Evolutionary conservation across 1,139 yeast genomes (phyloP), one percentile per base, ranked within the genome.

Genomic region (Hemisphaericaspora subhashii): DNA sequence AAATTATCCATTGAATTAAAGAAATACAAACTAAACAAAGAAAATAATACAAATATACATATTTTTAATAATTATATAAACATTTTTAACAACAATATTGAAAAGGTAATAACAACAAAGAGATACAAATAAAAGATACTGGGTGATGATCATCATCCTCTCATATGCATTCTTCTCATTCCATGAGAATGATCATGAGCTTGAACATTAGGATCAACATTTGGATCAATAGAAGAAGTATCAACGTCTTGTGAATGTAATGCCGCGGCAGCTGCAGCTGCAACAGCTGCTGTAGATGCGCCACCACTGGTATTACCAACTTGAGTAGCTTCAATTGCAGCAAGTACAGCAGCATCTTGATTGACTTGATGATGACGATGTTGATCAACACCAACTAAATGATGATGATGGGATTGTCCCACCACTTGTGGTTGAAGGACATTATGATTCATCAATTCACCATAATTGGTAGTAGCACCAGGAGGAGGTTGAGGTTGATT

Each of bases 311-410:
- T 15, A 13, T 23, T 31, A n/a, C 27, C 55, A 8, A 56, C 58
- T 23, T 41, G 42, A 21, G 46, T 44, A 3, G 51, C 66, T 46
- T 62, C 72, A 48, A 71, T 67, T n/a, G 75, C 76, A 5, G 75
- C 76, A 39, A 69, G 64, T 8, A 69, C 75, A 28, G 72, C 73
- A 31, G 71, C 68, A 40, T 71, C 76, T 43, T 67, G 74, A 15
- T 63, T 66, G 13, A n/a, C n/a, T n/a, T n/a, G n/a, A n/a, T n/a
- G n/a, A n/a, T n/a, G n/a, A n/a, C n/a, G 67, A 62, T 12, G 67
- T 50, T 30, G 22, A 3, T 8, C 14, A 12, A 27, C 14, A 11
- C n/a, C 31, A 15, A 27, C 20, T 25, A 41, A 48, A 15, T 40
- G 46, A 15, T 51, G 56, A 38, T 50, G 55, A 30, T 51, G 58